Conservation (phyloP, 768 basidiomycete species). For the Termitomyces sp. region DNA sequence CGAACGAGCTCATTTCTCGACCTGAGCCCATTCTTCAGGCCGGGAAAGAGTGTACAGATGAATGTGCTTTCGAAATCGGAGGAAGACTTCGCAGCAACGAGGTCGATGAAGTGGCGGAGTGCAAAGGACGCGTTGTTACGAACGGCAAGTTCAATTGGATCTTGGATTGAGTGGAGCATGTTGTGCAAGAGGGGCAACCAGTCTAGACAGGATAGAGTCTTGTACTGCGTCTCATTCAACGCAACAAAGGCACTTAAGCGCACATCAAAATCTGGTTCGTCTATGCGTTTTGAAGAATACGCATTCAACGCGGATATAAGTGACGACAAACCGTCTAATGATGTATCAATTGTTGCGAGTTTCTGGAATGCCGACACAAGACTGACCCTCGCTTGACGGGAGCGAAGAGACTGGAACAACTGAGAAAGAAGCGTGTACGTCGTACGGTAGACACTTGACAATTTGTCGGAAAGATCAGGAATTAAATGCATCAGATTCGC, state of each 20-base stretch:
- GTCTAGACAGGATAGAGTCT: constrained; percentile 44
- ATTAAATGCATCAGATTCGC: constrained; percentile 64
- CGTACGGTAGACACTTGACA: constrained; percentile 41
- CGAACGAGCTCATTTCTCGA: constrained; percentile 87
- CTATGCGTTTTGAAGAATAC: constrained; percentile 75
- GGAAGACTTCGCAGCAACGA: constrained; percentile 38
- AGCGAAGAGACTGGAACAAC: constrained; percentile 75
- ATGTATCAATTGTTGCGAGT: constrained; percentile 39
- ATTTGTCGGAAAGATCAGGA: constrained; percentile 49
- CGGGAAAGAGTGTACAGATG: constrained; percentile 65
- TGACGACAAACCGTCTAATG: constrained; percentile 45
- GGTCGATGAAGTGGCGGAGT: constrained; percentile 75
- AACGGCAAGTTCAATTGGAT: constrained; percentile 83
- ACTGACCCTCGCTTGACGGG: constrained; percentile 63
- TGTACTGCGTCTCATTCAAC: constrained; percentile 67
- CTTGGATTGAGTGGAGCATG: constrained; percentile 82
- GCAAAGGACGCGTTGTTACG: constrained; percentile 76
- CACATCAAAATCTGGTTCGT: constrained; percentile 91
- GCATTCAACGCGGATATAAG: constrained; percentile 76
- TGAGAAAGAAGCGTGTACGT: constrained; percentile 67
- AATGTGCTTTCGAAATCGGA: constrained; percentile 54
- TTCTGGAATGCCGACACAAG: constrained; percentile 64
- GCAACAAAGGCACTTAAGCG: constrained; percentile 71
- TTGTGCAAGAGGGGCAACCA: constrained; percentile 88
- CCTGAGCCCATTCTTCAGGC: constrained; percentile 73